Percentiles rank a stretch among this genome's conserved stretches.
Evolutionary conservation across 768 basidiomycete species (phyloP).

Genomic region (Phanerodontia chrysosporium): DNA sequence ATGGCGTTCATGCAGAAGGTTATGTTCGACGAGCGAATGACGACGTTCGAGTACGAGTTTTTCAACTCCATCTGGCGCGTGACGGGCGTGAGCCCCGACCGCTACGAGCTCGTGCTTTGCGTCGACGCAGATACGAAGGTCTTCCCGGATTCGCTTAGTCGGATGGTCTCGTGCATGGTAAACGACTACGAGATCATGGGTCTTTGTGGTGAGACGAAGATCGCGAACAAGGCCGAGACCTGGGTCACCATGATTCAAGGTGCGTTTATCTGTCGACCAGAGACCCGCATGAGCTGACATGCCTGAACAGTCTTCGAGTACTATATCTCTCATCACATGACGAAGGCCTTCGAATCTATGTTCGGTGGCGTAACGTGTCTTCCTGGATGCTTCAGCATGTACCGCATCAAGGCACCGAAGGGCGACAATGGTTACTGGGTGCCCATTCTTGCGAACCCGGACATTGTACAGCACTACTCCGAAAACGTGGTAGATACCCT

Average conservation of each 20-base stretch:
- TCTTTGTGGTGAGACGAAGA: constrained; percentile 98
- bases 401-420: constrained; percentile 99
- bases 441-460: constrained; percentile 95
- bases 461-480: constrained; percentile 97
- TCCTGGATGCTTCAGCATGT: constrained; percentile 99
- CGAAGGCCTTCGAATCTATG: constrained; percentile 99
- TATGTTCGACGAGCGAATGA: constrained; percentile 99
- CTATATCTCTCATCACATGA: constrained; percentile 98
- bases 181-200: constrained; percentile 99
- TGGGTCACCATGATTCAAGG: constrained; percentile 99
- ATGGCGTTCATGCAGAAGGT: constrained; percentile 99
- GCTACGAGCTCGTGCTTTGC: constrained; percentile 92
- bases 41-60: constrained; percentile 98
- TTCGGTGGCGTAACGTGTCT: constrained; percentile 99
- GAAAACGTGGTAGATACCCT: constrained; percentile 99
- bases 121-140: constrained; percentile 99
- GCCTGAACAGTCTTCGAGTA: constrained; percentile 88
- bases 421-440: constrained; percentile 96
- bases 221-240: constrained; percentile 97
- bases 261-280: constrained; percentile 39
- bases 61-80: constrained; percentile 97
- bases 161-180: constrained; percentile 96
- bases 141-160: constrained; percentile 94
- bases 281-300: not conserved
- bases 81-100: constrained; percentile 93